A percentile compares a stretch with the other conserved stretches of the same genome.
Conservation (phyloP, 805 yeast genomes). For the Vanderwaltozyma yarrowii region DNA sequence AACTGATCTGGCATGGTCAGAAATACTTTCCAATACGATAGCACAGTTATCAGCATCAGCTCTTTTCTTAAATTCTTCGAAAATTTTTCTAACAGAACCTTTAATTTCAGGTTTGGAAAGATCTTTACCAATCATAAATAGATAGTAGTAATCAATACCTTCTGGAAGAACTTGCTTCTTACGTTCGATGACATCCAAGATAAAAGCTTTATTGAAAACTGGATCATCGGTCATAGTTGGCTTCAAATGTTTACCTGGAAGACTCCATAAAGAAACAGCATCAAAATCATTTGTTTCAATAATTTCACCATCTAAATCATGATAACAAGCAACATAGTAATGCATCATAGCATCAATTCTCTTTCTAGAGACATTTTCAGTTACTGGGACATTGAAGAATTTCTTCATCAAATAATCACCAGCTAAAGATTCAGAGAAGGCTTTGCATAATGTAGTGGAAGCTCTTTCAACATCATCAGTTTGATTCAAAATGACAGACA, state of each 20-base stretch:
- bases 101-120: slow-evolving; percentile 17
- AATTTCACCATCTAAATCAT: slow-evolving; percentile 27
- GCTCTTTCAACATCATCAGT: slow-evolving; percentile 20
- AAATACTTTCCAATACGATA: slow-evolving; percentile 27
- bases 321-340: slow-evolving; percentile 17
- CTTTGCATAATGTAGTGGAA: slow-evolving; percentile 17
- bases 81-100: slow-evolving; percentile 27
- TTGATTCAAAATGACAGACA: slow-evolving; percentile 8
- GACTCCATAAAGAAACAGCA: slow-evolving; percentile 26
- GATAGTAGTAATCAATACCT: slow-evolving; percentile 22
- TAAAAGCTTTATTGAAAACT: slow-evolving; percentile 23
- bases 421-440: slow-evolving; percentile 20
- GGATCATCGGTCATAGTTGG: slow-evolving; percentile 21
- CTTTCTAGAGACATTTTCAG: slow-evolving; percentile 14
- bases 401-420: slow-evolving; percentile 25
- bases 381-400: slow-evolving; percentile 19
- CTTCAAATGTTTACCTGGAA: slow-evolving; percentile 19
- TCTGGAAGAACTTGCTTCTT: slow-evolving; percentile 19
- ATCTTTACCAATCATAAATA: slow-evolving; percentile 28
- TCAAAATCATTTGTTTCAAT: slow-evolving; percentile 26
- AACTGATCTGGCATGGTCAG: slow-evolving; percentile 24
- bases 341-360: slow-evolving; percentile 20
- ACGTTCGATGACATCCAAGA: slow-evolving; percentile 14
- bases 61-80: slow-evolving; percentile 19
- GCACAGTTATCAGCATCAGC: slow-evolving; percentile 26